phyloP scores from a whole-genome alignment of 108 stramenopile genomes.

The Cylindrotheca fusiformis region DNA sequence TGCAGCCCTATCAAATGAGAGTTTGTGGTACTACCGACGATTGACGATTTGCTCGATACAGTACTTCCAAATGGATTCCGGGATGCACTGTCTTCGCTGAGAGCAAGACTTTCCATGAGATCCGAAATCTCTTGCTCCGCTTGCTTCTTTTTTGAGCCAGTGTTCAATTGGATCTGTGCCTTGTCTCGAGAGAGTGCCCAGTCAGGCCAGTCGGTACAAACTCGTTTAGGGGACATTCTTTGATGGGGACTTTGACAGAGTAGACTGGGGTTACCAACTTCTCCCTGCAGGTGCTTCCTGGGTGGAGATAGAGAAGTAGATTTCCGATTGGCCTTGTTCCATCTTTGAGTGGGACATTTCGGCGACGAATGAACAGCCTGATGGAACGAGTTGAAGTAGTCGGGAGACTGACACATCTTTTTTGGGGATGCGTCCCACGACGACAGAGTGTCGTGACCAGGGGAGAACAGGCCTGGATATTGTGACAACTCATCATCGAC shows the following conservation, averaged over 20 bases:
- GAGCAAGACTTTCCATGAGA: conserved; percentile 37
- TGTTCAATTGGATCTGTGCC: not conserved
- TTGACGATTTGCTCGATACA: too few species aligned
- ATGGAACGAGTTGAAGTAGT: conserved; percentile 3
- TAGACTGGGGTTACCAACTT: conserved; percentile 3
- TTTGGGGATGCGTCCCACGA: not conserved
- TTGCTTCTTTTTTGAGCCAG: too few species aligned
- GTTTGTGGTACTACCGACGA: too few species aligned
- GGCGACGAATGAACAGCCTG: conserved; percentile 11
- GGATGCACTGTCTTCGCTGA: conserved; percentile 30
- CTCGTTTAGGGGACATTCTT: conserved; percentile 55
- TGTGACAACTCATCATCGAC: conserved; percentile 26
- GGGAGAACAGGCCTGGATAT: conserved; percentile 33
- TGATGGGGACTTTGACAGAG: not conserved
- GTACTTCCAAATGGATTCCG: not conserved
- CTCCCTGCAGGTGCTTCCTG: not conserved
- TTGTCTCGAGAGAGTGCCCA: conserved; percentile 31
- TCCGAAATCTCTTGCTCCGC: conserved; percentile 8
- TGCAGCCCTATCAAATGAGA: not conserved
- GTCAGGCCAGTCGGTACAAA: conserved; percentile 66
- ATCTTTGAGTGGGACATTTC: not conserved
- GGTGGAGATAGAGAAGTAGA: conserved; percentile 24
- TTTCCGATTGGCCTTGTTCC: conserved; percentile 15
- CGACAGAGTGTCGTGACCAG: conserved; percentile 2
- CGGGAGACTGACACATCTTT: not conserved